phyloP scores from a whole-genome alignment of 257 asterid species.

The Solanum habrochaites region DNA sequence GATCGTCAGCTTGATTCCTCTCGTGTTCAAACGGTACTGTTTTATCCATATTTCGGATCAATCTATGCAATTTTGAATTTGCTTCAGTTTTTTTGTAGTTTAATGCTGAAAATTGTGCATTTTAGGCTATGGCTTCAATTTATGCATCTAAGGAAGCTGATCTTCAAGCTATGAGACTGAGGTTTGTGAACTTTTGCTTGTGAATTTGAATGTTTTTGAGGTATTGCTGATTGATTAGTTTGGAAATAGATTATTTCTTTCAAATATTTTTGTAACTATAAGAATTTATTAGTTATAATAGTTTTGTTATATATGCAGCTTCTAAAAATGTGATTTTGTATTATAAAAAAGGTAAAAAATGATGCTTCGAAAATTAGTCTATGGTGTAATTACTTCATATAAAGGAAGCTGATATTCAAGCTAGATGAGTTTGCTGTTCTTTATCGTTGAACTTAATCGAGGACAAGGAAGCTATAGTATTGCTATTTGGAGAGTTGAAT shows the following conservation, averaged over 20 bases:
- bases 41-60: background rate
- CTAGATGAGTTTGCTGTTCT: conserved; percentile 39
- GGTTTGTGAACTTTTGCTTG: conserved; percentile 17
- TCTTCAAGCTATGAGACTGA: conserved; percentile 82
- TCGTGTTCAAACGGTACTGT: conserved; percentile 71
- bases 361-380: conserved; percentile 22
- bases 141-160: conserved; percentile 83
- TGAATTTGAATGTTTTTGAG: background rate
- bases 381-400: conserved; percentile 57
- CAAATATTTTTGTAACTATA: background rate
- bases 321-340: background rate
- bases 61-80: background rate
- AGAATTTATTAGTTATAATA: background rate
- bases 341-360: background rate
- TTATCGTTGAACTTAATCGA: background rate
- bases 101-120: background rate
- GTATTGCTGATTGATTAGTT: background rate
- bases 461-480: background rate
- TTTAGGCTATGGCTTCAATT: conserved; percentile 96
- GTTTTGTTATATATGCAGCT: background rate
- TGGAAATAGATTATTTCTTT: background rate
- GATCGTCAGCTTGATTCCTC: conserved; percentile 98
- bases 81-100: background rate
- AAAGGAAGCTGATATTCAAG: conserved; percentile 78
- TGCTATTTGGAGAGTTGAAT: background rate